These are phyloP conservation scores for Metschnikowia henanensis DNA, from an alignment of 805 yeast genomes.

Conservation along the genomic window DNA sequence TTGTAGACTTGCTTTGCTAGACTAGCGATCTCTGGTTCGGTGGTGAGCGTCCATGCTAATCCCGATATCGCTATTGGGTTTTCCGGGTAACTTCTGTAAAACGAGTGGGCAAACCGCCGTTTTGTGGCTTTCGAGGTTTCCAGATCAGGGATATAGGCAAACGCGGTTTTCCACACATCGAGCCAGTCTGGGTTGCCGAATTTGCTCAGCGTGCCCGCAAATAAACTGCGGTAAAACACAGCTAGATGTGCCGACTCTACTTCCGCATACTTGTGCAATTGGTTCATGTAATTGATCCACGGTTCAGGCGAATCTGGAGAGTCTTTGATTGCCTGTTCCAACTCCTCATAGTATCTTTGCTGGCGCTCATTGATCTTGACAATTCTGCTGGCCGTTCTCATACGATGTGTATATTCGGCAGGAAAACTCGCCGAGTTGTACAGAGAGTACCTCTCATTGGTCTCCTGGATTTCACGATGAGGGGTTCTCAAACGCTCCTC, in stretches of 20 bases:
- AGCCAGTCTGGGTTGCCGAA: conserved; percentile 9
- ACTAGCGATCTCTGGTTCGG: neutral
- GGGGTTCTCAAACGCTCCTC: conserved; percentile 38
- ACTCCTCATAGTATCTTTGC: conserved; percentile 33
- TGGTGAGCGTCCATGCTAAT: neutral
- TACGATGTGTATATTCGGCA: conserved; percentile 30
- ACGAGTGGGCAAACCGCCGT: neutral
- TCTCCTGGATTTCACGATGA: conserved; percentile 39
- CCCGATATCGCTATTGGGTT: neutral
- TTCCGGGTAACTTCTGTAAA: neutral
- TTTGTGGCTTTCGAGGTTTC: neutral
- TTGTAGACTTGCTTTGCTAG: neutral
- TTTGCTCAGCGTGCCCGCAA: conserved; percentile 3
- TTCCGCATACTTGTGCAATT: conserved; percentile 23
- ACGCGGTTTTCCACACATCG: conserved; percentile 7
- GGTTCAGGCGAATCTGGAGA: conserved; percentile 14
- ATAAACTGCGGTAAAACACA: conserved; percentile 28
- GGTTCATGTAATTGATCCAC: conserved; percentile 37
- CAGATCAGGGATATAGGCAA: neutral
- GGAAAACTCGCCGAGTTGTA: conserved; percentile 35
- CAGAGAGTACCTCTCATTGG: conserved; percentile 39
- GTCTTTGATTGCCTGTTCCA: conserved; percentile 29
- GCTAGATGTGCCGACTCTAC: neutral
- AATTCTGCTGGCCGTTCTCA: conserved; percentile 37
- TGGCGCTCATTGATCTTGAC: conserved; percentile 27